Conservation (phyloP, 2,329 filamentous ascomycete genomes). For the Pseudocercospora vitis region DNA sequence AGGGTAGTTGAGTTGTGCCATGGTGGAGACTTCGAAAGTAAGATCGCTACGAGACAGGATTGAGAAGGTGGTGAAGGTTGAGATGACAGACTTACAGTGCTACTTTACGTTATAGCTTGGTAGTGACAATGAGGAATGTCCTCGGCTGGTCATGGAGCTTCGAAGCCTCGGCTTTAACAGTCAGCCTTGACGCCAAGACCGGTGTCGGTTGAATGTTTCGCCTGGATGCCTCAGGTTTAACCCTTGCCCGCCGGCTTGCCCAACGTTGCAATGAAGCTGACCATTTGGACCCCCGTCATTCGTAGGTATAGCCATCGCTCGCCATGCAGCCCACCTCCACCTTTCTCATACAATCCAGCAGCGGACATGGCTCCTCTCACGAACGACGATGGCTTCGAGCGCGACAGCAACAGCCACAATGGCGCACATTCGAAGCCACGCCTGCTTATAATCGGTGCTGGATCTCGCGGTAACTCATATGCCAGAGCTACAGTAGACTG, state of each 20-base stretch:
- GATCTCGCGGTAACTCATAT: slow-evolving; percentile 74
- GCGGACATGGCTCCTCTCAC: slow-evolving; percentile 25
- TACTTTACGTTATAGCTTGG: background rate
- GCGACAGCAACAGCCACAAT: background rate
- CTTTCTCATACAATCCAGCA: background rate
- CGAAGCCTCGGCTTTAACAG: slow-evolving; percentile 3
- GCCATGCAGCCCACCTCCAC: slow-evolving; percentile 1
- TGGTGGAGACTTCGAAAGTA: slow-evolving; percentile 16
- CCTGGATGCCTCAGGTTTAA: background rate
- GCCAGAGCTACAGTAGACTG: slow-evolving; percentile 65
- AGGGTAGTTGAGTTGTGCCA: slow-evolving; percentile 76
- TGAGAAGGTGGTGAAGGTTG: background rate
- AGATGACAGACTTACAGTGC: background rate
- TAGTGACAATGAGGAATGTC: background rate
- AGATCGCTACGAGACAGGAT: background rate
- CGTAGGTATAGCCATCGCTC: background rate
- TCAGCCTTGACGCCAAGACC: background rate
- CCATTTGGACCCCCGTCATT: background rate
- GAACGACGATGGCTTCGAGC: slow-evolving; percentile 13
- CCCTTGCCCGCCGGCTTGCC: background rate
- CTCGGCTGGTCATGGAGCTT: background rate
- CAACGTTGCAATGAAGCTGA: background rate
- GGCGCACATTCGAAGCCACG: slow-evolving; percentile 42
- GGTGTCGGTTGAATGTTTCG: background rate
- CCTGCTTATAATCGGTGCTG: slow-evolving; percentile 79